phyloP scores from a whole-genome alignment of 768 basidiomycete genomes.

The Clitopilus passeckerianus region DNA sequence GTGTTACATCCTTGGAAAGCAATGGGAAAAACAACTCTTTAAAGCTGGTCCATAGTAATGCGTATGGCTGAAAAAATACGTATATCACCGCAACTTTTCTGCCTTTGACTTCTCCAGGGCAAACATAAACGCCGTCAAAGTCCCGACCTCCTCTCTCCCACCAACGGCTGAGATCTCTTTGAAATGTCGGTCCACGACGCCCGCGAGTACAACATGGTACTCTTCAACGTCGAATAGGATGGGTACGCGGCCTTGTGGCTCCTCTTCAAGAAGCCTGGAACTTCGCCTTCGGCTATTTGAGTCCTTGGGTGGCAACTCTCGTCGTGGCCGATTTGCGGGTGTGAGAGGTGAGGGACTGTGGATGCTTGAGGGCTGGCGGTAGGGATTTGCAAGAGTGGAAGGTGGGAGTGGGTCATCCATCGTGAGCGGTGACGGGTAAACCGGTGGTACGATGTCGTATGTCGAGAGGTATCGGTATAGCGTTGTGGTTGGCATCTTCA shows the following conservation, averaged over 20 bases:
- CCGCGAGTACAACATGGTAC: constrained; percentile 60
- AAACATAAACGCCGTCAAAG: constrained; percentile 77
- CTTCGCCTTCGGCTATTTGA: constrained; percentile 54
- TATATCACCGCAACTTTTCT: constrained; percentile 12
- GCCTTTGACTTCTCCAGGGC: constrained; percentile 60
- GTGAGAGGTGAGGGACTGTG: constrained; percentile 49
- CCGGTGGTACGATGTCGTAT: constrained; percentile 64
- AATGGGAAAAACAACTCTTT: not conserved
- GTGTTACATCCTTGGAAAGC: not conserved
- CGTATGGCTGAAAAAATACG: not conserved
- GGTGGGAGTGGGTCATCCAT: constrained; percentile 71
- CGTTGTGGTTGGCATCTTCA: constrained; percentile 56
- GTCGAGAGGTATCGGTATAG: constrained; percentile 71
- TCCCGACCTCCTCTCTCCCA: constrained; percentile 71
- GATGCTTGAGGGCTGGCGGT: constrained; percentile 39
- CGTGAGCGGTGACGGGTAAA: constrained; percentile 67
- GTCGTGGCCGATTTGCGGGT: constrained; percentile 68
- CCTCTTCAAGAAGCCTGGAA: constrained; percentile 70
- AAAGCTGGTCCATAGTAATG: not conserved
- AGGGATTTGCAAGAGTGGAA: constrained; percentile 46
- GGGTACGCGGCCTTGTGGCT: constrained; percentile 46
- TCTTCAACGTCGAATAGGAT: constrained; percentile 69
- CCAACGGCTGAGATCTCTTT: constrained; percentile 45
- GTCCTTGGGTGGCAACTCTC: constrained; percentile 51
- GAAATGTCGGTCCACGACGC: constrained; percentile 72